phyloP scores from a whole-genome alignment of 2,329 filamentous ascomycete genomes.

The Calonectria ilicicola region DNA sequence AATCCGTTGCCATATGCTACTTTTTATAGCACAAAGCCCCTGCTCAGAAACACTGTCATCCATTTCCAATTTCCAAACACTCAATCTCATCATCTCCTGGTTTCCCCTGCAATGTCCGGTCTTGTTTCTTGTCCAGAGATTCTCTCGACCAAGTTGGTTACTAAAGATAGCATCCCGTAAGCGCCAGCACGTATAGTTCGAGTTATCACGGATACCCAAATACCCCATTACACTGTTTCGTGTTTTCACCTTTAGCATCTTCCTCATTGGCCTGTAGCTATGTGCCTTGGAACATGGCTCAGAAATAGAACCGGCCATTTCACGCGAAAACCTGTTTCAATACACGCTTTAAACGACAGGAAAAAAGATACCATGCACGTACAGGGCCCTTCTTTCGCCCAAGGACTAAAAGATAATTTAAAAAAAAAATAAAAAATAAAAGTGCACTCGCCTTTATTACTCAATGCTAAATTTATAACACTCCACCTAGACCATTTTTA shows the following conservation, averaged over 20 bases:
- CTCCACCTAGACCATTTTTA: background rate
- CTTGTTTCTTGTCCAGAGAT: background rate
- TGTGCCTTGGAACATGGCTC: too few species aligned
- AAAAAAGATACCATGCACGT: background rate
- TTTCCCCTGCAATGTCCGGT: background rate
- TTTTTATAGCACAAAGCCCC: slow-evolving; percentile 2
- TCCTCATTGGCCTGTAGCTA: too few species aligned
- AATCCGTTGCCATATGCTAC: background rate
- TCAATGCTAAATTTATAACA: background rate
- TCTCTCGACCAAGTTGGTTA: background rate
- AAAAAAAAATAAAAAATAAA: background rate
- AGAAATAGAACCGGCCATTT: too few species aligned
- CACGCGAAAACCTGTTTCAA: too few species aligned
- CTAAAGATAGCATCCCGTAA: background rate
- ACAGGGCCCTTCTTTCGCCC: too few species aligned
- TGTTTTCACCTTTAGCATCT: background rate
- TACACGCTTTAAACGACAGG: too few species aligned
- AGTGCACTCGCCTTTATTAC: background rate
- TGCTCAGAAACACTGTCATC: background rate
- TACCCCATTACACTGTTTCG: background rate
- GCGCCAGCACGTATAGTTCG: background rate
- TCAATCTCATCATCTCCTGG: background rate
- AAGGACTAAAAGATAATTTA: background rate
- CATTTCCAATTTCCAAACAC: background rate
- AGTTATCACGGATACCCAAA: too few species aligned